A percentile compares a stretch with the other conserved stretches of the same genome.
Conservation (phyloP, 768 basidiomycete genomes). For the Tricholoma flavovirens region DNA sequence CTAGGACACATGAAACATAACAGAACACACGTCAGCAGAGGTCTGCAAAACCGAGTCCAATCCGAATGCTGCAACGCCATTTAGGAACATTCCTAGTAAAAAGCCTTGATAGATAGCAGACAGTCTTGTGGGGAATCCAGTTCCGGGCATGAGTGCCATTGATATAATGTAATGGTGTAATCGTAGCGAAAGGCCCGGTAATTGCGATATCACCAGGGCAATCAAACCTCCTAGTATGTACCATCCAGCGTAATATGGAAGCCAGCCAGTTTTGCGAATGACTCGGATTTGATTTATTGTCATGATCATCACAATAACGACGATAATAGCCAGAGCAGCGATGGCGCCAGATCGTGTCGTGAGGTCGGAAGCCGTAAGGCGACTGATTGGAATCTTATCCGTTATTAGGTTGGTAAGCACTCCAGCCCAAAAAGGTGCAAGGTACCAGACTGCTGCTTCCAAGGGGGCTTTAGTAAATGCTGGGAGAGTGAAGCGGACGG, state of each 20-base stretch:
- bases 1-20: background rate
- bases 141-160: conserved; percentile 69
- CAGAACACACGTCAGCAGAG: conserved; percentile 48
- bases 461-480: conserved; percentile 61
- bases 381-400: conserved; percentile 68
- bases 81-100: conserved; percentile 75
- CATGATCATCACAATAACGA: conserved; percentile 52
- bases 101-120: conserved; percentile 80
- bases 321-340: conserved; percentile 59
- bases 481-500: conserved; percentile 70
- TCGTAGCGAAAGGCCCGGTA: conserved; percentile 66
- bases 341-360: conserved; percentile 60
- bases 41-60: conserved; percentile 80
- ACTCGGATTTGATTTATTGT: conserved; percentile 75
- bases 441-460: conserved; percentile 69
- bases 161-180: conserved; percentile 82
- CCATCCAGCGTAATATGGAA: conserved; percentile 73
- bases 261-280: conserved; percentile 80
- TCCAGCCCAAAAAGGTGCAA: conserved; percentile 75
- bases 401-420: conserved; percentile 68
- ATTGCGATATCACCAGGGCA: conserved; percentile 55
- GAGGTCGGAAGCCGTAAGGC: conserved; percentile 69
- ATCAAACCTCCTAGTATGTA: conserved; percentile 62
- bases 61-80: conserved; percentile 75
- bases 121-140: conserved; percentile 74